A percentile compares a stretch with the other conserved stretches of the same genome.
Conservation (phyloP, 2,329 filamentous ascomycete genomes). For the Colletotrichum cuscutae region DNA sequence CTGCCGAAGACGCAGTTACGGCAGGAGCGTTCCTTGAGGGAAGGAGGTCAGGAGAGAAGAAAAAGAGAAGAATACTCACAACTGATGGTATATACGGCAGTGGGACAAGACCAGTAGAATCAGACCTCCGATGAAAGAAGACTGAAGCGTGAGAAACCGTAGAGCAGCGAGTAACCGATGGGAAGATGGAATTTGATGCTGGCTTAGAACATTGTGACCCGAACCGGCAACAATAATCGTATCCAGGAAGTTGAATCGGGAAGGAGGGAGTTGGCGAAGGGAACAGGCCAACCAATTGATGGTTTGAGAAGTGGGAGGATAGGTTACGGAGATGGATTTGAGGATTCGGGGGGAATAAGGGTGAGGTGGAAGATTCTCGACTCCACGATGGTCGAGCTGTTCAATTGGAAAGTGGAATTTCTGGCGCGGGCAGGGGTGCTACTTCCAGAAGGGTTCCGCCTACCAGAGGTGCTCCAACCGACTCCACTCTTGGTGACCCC, state of each 20-base stretch:
- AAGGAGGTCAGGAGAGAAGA: neutral
- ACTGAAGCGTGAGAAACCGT: constrained; percentile 34
- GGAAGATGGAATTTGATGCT: constrained; percentile 26
- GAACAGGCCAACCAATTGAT: constrained; percentile 23
- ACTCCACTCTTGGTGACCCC: constrained; percentile 23
- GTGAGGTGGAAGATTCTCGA: constrained; percentile 55
- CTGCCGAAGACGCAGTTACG: neutral
- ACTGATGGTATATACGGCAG: constrained; percentile 25
- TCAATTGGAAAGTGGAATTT: constrained; percentile 36
- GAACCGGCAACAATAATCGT: constrained; percentile 34
- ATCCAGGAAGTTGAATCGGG: constrained; percentile 51
- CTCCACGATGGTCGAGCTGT: constrained; percentile 40
- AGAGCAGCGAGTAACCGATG: constrained; percentile 32
- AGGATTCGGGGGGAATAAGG: constrained; percentile 44
- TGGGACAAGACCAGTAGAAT: constrained; percentile 35
- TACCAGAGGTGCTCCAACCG: constrained; percentile 1
- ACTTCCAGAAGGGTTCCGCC: constrained; percentile 28
- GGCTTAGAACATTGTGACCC: constrained; percentile 52
- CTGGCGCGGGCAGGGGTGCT: constrained; percentile 28
- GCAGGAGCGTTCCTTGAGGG: neutral
- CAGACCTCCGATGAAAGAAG: constrained; percentile 33
- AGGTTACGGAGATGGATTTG: constrained; percentile 40
- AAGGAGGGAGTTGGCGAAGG: constrained; percentile 36
- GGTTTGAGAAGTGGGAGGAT: constrained; percentile 39
- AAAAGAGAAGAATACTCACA: constrained; percentile 3